Evolutionary conservation across 495 filamentous ascomycete genomes (phyloP), one percentile per base, ranked within the genome.

Genomic region (Aspergillus panamensis): DNA sequence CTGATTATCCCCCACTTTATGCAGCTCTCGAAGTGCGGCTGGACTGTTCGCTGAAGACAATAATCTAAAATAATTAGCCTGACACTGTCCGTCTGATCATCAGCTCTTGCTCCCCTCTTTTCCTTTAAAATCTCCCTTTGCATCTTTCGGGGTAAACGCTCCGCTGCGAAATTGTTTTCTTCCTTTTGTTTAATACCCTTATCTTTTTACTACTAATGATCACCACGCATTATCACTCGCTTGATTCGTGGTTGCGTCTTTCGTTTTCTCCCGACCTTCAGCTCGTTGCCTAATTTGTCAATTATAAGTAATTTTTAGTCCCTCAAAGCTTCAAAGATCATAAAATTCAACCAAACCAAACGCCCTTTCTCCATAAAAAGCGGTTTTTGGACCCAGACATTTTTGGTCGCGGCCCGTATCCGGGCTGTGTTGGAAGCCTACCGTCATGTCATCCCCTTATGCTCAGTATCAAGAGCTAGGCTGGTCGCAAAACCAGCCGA

Each of bases 381-480:
- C 16, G 17, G 9, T 0, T 19, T 45, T 19, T 20, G 9, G n/a
- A 10, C 42, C 42, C 16, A 19, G 42, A 20, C n/a, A 45, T 21
- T 19, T n/a, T 10, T 20, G 16, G 17, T 20, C n/a, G 5, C 42
- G n/a, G 42, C 42, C 16, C 42, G 42, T 17, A 21, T 10, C 17
- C 20, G 42, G 42, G 42, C 42, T 45, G 8, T 16, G 42, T 9
- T n/a, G 7, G n/a, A 13, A 43, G 2, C 40, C 21, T 21, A 13
- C 32, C 14, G 25, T 6, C 3, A 47, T 37, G 17, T 35, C 42
- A 51, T 57, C 47, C 42, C 47, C 45, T 33, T 32, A 44, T 50
- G 31, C 47, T 33, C 45, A 57, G 29, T 57, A 57, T 51, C 55
- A 57, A 17, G 55, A 57, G 37, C 1, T 57, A 21, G 55, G 48